phyloP scores from a whole-genome alignment of 2,329 filamentous ascomycete species.

The Fusarium pilosicola region DNA sequence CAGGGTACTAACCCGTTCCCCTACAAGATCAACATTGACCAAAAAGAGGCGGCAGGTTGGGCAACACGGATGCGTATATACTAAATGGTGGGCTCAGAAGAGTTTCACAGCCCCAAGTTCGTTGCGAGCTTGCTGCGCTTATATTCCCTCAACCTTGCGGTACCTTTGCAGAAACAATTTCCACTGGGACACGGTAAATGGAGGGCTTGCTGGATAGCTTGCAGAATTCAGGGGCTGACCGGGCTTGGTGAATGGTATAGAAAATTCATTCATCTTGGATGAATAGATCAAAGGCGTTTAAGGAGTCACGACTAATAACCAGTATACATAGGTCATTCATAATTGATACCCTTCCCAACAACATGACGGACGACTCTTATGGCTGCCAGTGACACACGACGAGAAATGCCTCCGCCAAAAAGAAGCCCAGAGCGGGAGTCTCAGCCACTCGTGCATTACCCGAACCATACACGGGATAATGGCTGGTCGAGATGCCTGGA shows the following conservation, averaged over 20 bases:
- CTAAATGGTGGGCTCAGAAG: slow-evolving; percentile 46
- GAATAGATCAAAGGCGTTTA: slow-evolving; percentile 31
- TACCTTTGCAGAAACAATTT: neutral
- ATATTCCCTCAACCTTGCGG: neutral
- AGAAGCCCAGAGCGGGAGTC: neutral
- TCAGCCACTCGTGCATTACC: neutral
- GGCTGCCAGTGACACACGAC: neutral
- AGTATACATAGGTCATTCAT: slow-evolving; percentile 15
- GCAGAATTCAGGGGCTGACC: neutral
- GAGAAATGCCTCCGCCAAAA: neutral
- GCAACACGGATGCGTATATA: slow-evolving; percentile 82
- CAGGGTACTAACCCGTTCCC: slow-evolving; percentile 95
- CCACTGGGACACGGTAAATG: neutral
- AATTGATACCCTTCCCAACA: slow-evolving; percentile 40
- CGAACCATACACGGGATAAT: neutral
- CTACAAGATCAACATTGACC: slow-evolving; percentile 90
- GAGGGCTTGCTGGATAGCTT: neutral
- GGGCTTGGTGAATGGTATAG: neutral
- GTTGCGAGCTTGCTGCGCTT: neutral
- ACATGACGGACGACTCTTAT: neutral
- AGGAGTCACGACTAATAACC: slow-evolving; percentile 16
- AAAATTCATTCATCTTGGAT: neutral
- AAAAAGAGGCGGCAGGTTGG: slow-evolving; percentile 78
- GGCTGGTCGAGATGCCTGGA: neutral
- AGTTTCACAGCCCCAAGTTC: neutral